Evolutionary conservation across 192 early-diverging fungal species (phyloP), one percentile per base, ranked within the genome.

Genomic region (Coemansia sp.): DNA sequence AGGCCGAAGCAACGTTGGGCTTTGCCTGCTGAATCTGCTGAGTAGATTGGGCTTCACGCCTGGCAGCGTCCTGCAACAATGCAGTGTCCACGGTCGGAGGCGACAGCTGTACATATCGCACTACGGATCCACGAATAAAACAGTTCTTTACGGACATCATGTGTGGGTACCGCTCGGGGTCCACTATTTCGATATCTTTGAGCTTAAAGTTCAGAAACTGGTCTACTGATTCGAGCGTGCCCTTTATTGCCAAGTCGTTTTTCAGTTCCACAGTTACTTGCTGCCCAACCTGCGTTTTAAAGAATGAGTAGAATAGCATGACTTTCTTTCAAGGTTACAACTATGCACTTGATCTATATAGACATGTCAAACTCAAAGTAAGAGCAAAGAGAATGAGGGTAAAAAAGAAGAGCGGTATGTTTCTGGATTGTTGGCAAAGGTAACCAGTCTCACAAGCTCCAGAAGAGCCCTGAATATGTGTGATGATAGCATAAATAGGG

Each of bases 121-220:
- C 96, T 1, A 99, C 98, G 6, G 95, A 98, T 20, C 98, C 98
- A 63, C 98, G 91, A 68, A 99, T 97, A 75, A 98, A 99, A 75
- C 95, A 98, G 85, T 98, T 99, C 71, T 97, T 97, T 16, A 99
- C 92, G 5, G 94, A 87, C 67, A 95, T 92, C 95, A 99, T 98
- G 75, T 99, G 98, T 43, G 98, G 98, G 75, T 93, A 96, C 57
- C 87, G 81, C 61, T 90, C 90, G 61, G 95, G 88, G 48, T 93
- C 88, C 9, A 90, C 86, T 1, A 96, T 92, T 31, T 79, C 71
- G 63, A 98, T 94, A 35, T 95, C 90, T 70, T 98, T 95, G 49
- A 99, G 81, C 74, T 98, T 98, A 70, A 99, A 95, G 79, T 99
- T 99, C 66, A 99, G 85, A 75, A 95, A 99, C 83, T 98, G 98